Evolutionary conservation across 495 filamentous ascomycete genomes (phyloP), one percentile per base, ranked within the genome.

Genomic region (Tuber magnatum): DNA sequence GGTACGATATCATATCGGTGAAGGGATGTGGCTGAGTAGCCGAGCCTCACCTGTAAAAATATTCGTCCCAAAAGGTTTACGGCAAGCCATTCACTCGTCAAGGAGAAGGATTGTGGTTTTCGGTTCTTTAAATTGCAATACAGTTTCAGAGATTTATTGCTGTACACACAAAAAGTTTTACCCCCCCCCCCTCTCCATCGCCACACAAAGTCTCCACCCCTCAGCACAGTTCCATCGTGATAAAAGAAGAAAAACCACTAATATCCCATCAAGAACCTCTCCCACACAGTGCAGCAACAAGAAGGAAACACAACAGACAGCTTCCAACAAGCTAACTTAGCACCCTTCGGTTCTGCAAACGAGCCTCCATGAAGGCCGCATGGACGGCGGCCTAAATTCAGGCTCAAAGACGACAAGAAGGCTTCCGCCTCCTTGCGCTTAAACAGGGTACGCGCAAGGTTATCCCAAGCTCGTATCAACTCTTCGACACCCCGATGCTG

Each of bases 391-490:
- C 56, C 3, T 16, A 65, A 65, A 65, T 35, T 65, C 28, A 28
- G 14, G 22, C 28, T 35, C 56, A 20, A 65, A 35, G 14, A 5
- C 28, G 28, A 65, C 56, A 65, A 65, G 56, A 35, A 65, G 56
- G 56, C 56, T 18, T 18, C 0, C 32, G 56, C 56, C 56, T 35
- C 56, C 12, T 65, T 35, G 56, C 28, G 56, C n/a, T 28, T 14
- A 61, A 32, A 32, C 51, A 61, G 51, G 51, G 28, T 65, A 65
- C 56, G 56, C 14, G 56, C 56, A 3, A 35, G 56, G 56, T 35
- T 61, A 61, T 61, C n/a, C n/a, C 51, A 61, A 61, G 51, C 51
- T 65, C 56, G 56, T 65, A 65, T 65, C 16, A 65, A 65, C 14
- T 65, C 56, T 65, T 65, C 56, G 28, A 65, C 28, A 35, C 56